A percentile compares a stretch with the other conserved stretches of the same genome.
Conservation (phyloP, 2,329 filamentous ascomycete genomes). For the Graphium sp. region DNA sequence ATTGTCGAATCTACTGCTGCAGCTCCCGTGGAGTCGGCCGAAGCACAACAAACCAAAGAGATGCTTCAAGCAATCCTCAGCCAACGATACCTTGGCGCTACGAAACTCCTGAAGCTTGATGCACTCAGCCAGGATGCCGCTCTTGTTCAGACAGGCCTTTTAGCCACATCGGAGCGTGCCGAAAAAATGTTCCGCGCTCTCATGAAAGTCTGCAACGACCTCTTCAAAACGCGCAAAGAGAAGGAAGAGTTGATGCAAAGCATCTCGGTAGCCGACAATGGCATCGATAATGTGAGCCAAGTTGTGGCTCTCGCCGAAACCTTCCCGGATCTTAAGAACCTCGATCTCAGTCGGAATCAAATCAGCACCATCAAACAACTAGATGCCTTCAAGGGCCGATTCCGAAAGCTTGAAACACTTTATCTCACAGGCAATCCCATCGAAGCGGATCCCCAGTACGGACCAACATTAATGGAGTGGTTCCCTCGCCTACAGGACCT, state of each 20-base stretch:
- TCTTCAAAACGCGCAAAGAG: slow-evolving; percentile 55
- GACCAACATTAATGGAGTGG: slow-evolving; percentile 57
- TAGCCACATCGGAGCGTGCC: slow-evolving; percentile 51
- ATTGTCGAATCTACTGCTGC: slow-evolving; percentile 32
- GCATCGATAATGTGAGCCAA: slow-evolving; percentile 52
- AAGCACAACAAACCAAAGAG: slow-evolving; percentile 44
- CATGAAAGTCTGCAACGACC: slow-evolving; percentile 68
- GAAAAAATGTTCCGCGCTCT: slow-evolving; percentile 85
- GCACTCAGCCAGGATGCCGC: slow-evolving; percentile 55
- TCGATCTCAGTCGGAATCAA: slow-evolving; percentile 76
- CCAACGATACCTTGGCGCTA: slow-evolving; percentile 52
- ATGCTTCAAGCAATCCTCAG: slow-evolving; percentile 56
- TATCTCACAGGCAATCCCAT: slow-evolving; percentile 66
- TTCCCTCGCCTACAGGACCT: slow-evolving; percentile 67
- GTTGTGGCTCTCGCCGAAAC: slow-evolving; percentile 63
- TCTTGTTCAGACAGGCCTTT: slow-evolving; percentile 59
- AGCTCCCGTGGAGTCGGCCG: slow-evolving; percentile 27
- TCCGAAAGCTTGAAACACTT: slow-evolving; percentile 64
- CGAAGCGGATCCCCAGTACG: slow-evolving; percentile 41
- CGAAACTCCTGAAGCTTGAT: slow-evolving; percentile 74
- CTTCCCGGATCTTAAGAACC: slow-evolving; percentile 72
- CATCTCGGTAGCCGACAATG: slow-evolving; percentile 69
- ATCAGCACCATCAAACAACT: slow-evolving; percentile 53
- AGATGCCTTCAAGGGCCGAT: slow-evolving; percentile 62
- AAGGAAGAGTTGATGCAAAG: slow-evolving; percentile 68